Evolutionary conservation across 805 yeast species (phyloP).

Genomic region (Zygosaccharomyces rouxii): DNA sequence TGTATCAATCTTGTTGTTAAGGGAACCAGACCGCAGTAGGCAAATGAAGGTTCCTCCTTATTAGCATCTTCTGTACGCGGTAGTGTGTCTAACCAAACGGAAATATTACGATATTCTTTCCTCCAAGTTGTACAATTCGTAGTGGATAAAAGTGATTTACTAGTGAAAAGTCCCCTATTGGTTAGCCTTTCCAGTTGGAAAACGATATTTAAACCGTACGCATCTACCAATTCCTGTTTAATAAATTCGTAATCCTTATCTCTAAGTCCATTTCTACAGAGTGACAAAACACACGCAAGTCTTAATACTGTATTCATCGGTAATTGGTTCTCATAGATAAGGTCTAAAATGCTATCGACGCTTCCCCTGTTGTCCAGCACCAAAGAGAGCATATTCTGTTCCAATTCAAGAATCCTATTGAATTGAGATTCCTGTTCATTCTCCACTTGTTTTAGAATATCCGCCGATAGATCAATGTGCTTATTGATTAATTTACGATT

Average conservation of each 20-base stretch:
- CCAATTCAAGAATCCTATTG: conserved; percentile 51
- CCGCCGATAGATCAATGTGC: conserved; percentile 73
- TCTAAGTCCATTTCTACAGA: conserved; percentile 63
- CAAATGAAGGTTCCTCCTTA: conserved; percentile 41
- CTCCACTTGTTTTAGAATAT: conserved; percentile 46
- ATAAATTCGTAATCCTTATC: conserved; percentile 57
- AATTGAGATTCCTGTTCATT: conserved; percentile 29
- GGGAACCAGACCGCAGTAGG: conserved; percentile 83
- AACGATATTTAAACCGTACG: conserved; percentile 52
- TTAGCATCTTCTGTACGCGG: conserved; percentile 22
- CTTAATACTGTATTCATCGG: conserved; percentile 45
- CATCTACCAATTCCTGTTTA: conserved; percentile 51
- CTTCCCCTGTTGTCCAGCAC: conserved; percentile 40
- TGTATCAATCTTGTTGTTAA: conserved; percentile 65
- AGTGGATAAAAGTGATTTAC: conserved; percentile 12
- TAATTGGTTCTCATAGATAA: conserved; percentile 44
- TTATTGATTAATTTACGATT: conserved; percentile 64
- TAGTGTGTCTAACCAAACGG: conserved; percentile 26
- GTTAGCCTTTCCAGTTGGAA: conserved; percentile 27
- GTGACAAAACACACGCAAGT: conserved; percentile 52
- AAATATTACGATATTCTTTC: conserved; percentile 24
- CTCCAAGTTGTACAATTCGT: conserved; percentile 10
- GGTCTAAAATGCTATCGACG: conserved; percentile 41
- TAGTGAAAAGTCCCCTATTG: conserved; percentile 19
- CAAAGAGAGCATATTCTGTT: conserved; percentile 65